Conservation (phyloP, 371 early-diverging fungal genomes). For the Syncephalis fuscata region DNA sequence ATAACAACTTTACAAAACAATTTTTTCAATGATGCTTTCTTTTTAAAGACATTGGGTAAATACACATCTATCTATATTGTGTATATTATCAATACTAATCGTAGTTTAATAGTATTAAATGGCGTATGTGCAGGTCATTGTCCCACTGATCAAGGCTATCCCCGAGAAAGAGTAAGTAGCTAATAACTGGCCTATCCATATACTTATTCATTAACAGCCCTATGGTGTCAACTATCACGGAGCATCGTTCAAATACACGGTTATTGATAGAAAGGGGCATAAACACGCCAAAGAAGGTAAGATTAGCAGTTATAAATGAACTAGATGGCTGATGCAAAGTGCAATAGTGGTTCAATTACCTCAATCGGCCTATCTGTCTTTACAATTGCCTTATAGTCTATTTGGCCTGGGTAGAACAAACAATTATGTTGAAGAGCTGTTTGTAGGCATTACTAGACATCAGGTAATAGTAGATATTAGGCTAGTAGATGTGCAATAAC, state of each 20-base stretch:
- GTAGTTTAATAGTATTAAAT: conserved; percentile 32
- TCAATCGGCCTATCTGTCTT: conserved; percentile 51
- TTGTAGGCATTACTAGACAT: conserved; percentile 62
- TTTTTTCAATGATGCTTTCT: conserved; percentile 84
- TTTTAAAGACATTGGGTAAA: conserved; percentile 64
- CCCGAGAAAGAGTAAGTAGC: conserved; percentile 9
- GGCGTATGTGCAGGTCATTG: conserved; percentile 51
- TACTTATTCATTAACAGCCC: conserved; percentile 17
- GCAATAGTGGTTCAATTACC: conserved; percentile 53
- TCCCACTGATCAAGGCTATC: conserved; percentile 17
- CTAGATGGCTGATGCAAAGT: background rate
- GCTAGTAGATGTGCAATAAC: no score
- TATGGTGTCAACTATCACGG: conserved; percentile 74
- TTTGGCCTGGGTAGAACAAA: conserved; percentile 88
- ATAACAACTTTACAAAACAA: conserved; percentile 52
- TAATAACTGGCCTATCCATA: background rate
- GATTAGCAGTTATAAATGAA: no score
- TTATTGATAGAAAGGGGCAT: conserved; percentile 58
- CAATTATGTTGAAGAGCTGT: conserved; percentile 83
- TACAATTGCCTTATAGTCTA: conserved; percentile 68
- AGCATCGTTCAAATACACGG: conserved; percentile 66
- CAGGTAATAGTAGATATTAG: no score
- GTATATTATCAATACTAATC: background rate
- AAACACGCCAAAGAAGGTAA: conserved; percentile 55
- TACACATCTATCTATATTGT: background rate